These are phyloP conservation scores for Pseudogymnoascus sp. DNA, from an alignment of 2,329 filamentous ascomycete species.

Conservation along the genomic window DNA sequence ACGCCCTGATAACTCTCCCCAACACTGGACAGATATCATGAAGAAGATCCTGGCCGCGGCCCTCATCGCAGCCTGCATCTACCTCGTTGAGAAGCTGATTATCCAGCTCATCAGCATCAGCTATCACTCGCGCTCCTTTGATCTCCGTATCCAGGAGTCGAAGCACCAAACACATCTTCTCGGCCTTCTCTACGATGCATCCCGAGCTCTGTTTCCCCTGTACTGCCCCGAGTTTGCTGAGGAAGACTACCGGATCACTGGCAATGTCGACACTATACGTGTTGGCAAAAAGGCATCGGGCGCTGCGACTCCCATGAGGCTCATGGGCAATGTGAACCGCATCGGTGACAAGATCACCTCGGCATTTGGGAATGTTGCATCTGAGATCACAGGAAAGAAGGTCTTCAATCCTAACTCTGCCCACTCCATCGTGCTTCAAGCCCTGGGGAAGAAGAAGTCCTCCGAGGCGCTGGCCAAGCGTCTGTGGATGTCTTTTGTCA, in stretches of 20 bases:
- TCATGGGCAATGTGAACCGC: slow-evolving; percentile 66
- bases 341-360: slow-evolving; percentile 91
- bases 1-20: slow-evolving; percentile 14
- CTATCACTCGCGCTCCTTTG: slow-evolving; percentile 78
- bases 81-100: slow-evolving; percentile 67
- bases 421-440: slow-evolving; percentile 81
- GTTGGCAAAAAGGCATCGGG: slow-evolving; percentile 40
- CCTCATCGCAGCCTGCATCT: slow-evolving; percentile 60
- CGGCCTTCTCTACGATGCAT: slow-evolving; percentile 81
- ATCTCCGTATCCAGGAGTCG: slow-evolving; percentile 74
- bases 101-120: slow-evolving; percentile 78
- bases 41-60: slow-evolving; percentile 57
- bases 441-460: slow-evolving; percentile 72
- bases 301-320: slow-evolving; percentile 64
- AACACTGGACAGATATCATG: slow-evolving; percentile 47
- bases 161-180: slow-evolving; percentile 80
- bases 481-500: slow-evolving; percentile 97
- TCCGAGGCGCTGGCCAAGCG: slow-evolving; percentile 89
- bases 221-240: slow-evolving; percentile 86
- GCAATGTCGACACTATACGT: slow-evolving; percentile 57
- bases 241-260: slow-evolving; percentile 86
- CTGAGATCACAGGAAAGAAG: slow-evolving; percentile 90
- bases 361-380: slow-evolving; percentile 84
- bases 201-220: slow-evolving; percentile 77
- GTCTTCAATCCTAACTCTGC: slow-evolving; percentile 89